Conservation (phyloP, 2,329 filamentous ascomycete genomes). For the Shiraia bambusicola region DNA sequence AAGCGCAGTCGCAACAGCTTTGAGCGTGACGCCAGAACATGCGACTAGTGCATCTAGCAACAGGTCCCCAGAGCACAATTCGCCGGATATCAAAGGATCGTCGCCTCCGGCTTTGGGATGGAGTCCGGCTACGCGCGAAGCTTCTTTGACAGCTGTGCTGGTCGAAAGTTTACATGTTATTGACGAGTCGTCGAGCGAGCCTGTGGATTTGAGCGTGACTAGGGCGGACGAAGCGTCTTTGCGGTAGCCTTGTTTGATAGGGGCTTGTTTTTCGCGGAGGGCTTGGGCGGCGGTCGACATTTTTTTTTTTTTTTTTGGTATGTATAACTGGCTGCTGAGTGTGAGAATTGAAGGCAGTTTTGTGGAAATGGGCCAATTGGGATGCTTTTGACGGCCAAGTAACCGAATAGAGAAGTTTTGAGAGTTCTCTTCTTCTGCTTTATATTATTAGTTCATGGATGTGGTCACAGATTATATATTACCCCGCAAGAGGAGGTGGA, state of each 20-base stretch:
- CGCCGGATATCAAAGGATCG: constrained; percentile 47
- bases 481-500: constrained; percentile 23
- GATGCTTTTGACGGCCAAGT: neutral
- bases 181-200: constrained; percentile 47
- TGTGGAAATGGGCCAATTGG: neutral
- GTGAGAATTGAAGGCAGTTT: neutral
- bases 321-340: neutral
- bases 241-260: constrained; percentile 51
- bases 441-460: constrained; percentile 4
- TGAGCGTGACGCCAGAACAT: constrained; percentile 54
- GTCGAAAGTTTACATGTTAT: constrained; percentile 53
- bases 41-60: constrained; percentile 54
- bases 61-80: constrained; percentile 55
- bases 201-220: constrained; percentile 50
- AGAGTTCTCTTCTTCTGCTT: neutral
- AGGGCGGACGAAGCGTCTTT: constrained; percentile 48
- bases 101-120: constrained; percentile 52
- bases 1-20: constrained; percentile 53
- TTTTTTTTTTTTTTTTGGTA: no score
- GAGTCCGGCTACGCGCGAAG: constrained; percentile 49
- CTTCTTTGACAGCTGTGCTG: constrained; percentile 44
- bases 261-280: constrained; percentile 52
- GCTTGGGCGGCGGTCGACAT: constrained; percentile 34
- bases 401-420: neutral
- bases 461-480: constrained; percentile 6